phyloP scores from a whole-genome alignment of 1,139 yeast species.

The Pichia sp. region DNA sequence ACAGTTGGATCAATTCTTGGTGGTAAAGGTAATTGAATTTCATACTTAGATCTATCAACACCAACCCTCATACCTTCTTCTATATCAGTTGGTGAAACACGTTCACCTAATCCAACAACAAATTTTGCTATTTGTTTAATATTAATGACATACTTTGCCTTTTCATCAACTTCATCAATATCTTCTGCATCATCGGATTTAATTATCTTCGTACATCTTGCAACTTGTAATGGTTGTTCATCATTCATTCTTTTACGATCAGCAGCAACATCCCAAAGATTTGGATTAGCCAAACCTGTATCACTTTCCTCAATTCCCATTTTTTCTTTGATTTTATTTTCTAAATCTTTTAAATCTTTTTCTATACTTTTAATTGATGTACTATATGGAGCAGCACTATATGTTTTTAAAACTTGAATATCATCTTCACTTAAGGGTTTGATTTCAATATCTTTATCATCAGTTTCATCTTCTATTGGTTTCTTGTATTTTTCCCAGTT shows the following conservation, averaged over 20 bases:
- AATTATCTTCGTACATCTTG: slow-evolving; percentile 95
- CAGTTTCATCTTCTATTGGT: slow-evolving; percentile 59
- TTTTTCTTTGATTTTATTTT: slow-evolving; percentile 83
- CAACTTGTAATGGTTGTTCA: slow-evolving; percentile 96
- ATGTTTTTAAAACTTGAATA: slow-evolving; percentile 91
- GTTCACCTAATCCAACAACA: slow-evolving; percentile 92
- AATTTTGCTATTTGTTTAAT: slow-evolving; percentile 97
- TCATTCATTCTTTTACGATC: slow-evolving; percentile 89
- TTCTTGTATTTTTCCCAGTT: slow-evolving; percentile 97
- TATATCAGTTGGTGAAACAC: slow-evolving; percentile 96
- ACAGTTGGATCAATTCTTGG: slow-evolving; percentile 97
- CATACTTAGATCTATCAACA: slow-evolving; percentile 94
- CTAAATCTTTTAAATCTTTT: slow-evolving; percentile 76
- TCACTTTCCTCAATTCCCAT: slow-evolving; percentile 92
- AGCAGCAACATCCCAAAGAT: slow-evolving; percentile 95
- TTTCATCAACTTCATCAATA: slow-evolving; percentile 53
- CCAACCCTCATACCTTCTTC: slow-evolving; percentile 99
- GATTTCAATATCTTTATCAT: slow-evolving; percentile 58
- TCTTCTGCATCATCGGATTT: slow-evolving; percentile 38
- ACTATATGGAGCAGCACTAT: slow-evolving; percentile 97
- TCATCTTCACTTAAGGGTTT: slow-evolving; percentile 92
- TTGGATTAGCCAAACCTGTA: slow-evolving; percentile 93
- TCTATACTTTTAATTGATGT: slow-evolving; percentile 72
- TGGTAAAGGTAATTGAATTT: slow-evolving; percentile 87
- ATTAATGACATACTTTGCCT: slow-evolving; percentile 89